Evolutionary conservation across 2,329 filamentous ascomycete genomes (phyloP).

Genomic region (Coniella vitis): DNA sequence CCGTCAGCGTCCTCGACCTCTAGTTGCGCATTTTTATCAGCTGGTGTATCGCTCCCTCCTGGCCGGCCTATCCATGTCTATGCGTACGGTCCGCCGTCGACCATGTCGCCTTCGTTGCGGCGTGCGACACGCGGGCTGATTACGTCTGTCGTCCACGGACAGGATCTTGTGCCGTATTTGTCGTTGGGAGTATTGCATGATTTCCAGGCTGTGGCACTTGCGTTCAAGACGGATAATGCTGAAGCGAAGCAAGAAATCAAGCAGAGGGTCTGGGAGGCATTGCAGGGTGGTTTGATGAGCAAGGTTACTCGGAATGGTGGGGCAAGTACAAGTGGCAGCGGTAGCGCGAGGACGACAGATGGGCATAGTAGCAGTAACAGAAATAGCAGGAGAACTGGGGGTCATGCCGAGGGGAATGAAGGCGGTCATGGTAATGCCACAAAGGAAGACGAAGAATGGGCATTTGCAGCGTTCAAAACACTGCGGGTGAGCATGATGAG

Average conservation of each 20-base stretch:
- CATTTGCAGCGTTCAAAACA: slow-evolving; percentile 58
- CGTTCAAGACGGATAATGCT: slow-evolving; percentile 65
- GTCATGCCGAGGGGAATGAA: no score
- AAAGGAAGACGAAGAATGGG: slow-evolving; percentile 44
- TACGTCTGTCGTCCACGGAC: slow-evolving; percentile 66
- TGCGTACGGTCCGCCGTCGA: slow-evolving; percentile 68
- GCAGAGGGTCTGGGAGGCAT: slow-evolving; percentile 56
- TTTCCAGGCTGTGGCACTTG: slow-evolving; percentile 63
- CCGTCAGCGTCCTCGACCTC: slow-evolving; percentile 12
- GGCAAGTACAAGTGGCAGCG: slow-evolving; percentile 20
- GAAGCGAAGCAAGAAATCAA: slow-evolving; percentile 62
- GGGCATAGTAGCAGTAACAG: no score
- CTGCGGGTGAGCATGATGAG: slow-evolving; percentile 62
- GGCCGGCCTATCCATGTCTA: slow-evolving; percentile 72
- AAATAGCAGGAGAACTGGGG: no score
- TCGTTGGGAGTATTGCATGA: slow-evolving; percentile 70
- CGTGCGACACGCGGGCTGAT: slow-evolving; percentile 66
- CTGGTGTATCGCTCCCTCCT: slow-evolving; percentile 48
- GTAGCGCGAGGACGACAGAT: slow-evolving; percentile 2
- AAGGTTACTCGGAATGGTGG: slow-evolving; percentile 49
- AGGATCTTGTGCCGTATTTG: slow-evolving; percentile 67
- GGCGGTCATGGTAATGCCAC: background rate
- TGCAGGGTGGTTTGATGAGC: slow-evolving; percentile 55
- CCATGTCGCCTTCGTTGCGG: slow-evolving; percentile 63
- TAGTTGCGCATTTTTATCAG: slow-evolving; percentile 13